phyloP scores from a whole-genome alignment of 2,329 filamentous ascomycete genomes.

The Dendryphion nanum region DNA sequence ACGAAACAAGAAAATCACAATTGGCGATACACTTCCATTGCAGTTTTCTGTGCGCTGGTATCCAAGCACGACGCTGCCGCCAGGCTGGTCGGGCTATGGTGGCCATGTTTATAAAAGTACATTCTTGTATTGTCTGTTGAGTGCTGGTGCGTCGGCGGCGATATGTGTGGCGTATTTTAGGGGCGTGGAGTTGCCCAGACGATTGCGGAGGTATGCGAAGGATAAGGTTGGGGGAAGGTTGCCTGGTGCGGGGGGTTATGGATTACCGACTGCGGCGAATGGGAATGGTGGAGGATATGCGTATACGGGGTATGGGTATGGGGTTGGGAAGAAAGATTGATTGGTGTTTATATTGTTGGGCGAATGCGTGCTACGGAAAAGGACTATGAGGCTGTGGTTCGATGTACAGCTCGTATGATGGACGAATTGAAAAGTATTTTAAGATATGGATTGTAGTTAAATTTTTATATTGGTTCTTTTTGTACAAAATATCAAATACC shows the following conservation, averaged over 20 bases:
- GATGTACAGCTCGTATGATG: no score
- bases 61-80: slow-evolving; percentile 67
- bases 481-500: no score
- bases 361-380: no score
- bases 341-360: neutral
- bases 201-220: slow-evolving; percentile 57
- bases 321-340: slow-evolving; percentile 46
- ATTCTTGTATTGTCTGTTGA: slow-evolving; percentile 50
- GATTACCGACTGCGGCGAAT: slow-evolving; percentile 21
- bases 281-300: slow-evolving; percentile 37
- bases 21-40: slow-evolving; percentile 80
- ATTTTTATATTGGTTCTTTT: no score
- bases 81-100: slow-evolving; percentile 52
- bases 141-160: slow-evolving; percentile 47
- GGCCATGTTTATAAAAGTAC: slow-evolving; percentile 52
- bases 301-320: slow-evolving; percentile 45
- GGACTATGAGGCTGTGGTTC: no score
- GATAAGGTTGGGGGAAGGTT: slow-evolving; percentile 43
- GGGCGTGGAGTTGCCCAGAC: slow-evolving; percentile 51
- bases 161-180: slow-evolving; percentile 56
- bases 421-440: no score
- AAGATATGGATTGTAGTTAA: no score
- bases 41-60: slow-evolving; percentile 86
- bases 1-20: slow-evolving; percentile 66
- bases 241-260: slow-evolving; percentile 37